Evolutionary conservation across 305 asterid species (phyloP).

Genomic region (Rubia peregrina): DNA sequence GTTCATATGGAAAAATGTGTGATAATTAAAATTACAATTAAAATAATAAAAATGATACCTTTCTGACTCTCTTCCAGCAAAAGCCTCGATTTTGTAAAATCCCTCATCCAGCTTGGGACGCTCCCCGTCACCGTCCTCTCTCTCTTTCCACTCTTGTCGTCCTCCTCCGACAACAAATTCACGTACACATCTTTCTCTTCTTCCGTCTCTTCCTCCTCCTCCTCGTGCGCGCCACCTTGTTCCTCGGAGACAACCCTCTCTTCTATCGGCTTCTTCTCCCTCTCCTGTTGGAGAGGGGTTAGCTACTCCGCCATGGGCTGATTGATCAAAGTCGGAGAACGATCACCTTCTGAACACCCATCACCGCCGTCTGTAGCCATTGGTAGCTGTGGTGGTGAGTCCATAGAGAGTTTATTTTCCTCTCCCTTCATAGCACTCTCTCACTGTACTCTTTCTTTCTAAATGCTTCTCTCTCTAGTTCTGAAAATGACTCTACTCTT

Average conservation of each 20-base stretch:
- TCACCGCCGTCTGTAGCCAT: neutral
- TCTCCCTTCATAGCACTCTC: neutral
- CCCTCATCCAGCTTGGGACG: slow-evolving; percentile 82
- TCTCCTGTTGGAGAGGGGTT: too few species aligned
- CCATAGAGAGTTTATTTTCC: neutral
- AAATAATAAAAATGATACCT: slow-evolving; percentile 22
- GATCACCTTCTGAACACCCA: too few species aligned
- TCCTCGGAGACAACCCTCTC: too few species aligned
- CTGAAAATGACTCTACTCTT: too few species aligned
- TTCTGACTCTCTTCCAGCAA: slow-evolving; percentile 64
- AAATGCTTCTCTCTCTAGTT: too few species aligned
- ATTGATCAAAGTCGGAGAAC: too few species aligned
- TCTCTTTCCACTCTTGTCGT: slow-evolving; percentile 21
- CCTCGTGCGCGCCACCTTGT: too few species aligned
- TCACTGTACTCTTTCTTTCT: too few species aligned
- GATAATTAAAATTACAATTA: neutral
- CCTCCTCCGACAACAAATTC: slow-evolving; percentile 29
- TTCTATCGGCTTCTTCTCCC: too few species aligned
- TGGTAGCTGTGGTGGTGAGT: too few species aligned
- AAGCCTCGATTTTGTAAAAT: slow-evolving; percentile 75
- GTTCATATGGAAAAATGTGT: neutral
- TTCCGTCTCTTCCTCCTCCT: slow-evolving; percentile 16
- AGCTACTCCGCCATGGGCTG: neutral
- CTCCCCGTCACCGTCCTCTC: slow-evolving; percentile 29
- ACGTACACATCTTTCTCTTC: slow-evolving; percentile 31